Evolutionary conservation across 1,284 basidiomycete genomes (phyloP).

Genomic region (Boletellus sp.): DNA sequence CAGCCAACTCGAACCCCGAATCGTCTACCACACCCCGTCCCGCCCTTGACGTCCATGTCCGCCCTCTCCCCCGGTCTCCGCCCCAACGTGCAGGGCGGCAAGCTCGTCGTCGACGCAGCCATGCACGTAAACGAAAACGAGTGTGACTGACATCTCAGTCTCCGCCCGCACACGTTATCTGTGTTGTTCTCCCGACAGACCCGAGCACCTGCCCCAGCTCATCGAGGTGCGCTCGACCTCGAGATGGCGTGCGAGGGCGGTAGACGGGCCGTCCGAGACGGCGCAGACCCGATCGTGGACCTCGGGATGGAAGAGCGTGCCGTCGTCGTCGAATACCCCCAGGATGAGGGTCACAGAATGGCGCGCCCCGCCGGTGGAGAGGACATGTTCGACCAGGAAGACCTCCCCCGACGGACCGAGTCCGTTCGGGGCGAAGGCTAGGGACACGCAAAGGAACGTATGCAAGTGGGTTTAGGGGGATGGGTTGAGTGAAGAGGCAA

Average conservation of each 20-base stretch:
- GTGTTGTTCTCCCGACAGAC: slow-evolving; percentile 8
- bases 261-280: neutral
- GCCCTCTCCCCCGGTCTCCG: neutral
- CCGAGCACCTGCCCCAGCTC: slow-evolving; percentile 11
- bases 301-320: slow-evolving; percentile 7
- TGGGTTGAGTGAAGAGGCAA: too few relatives aligned
- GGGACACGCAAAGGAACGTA: slow-evolving; percentile 3
- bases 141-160: slow-evolving; percentile 15
- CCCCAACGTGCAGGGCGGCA: slow-evolving; percentile 3
- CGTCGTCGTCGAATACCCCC: slow-evolving; percentile 1
- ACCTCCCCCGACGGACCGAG: neutral
- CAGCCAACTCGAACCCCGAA: neutral
- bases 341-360: slow-evolving; percentile 11
- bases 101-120: slow-evolving; percentile 5
- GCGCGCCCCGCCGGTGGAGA: slow-evolving; percentile 4
- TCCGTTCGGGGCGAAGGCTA: neutral
- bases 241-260: slow-evolving; percentile 2
- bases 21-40: neutral
- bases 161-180: slow-evolving; percentile 2
- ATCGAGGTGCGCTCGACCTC: slow-evolving; percentile 11
- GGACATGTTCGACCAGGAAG: slow-evolving; percentile 16
- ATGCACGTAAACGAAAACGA: slow-evolving; percentile 16
- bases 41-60: neutral
- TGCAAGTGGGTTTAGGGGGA: slow-evolving; percentile 2
- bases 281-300: slow-evolving; percentile 10